Evolutionary conservation across 1,284 basidiomycete genomes (phyloP), one percentile per base, ranked within the genome.

Genomic region (Apiotrichum domesticum): DNA sequence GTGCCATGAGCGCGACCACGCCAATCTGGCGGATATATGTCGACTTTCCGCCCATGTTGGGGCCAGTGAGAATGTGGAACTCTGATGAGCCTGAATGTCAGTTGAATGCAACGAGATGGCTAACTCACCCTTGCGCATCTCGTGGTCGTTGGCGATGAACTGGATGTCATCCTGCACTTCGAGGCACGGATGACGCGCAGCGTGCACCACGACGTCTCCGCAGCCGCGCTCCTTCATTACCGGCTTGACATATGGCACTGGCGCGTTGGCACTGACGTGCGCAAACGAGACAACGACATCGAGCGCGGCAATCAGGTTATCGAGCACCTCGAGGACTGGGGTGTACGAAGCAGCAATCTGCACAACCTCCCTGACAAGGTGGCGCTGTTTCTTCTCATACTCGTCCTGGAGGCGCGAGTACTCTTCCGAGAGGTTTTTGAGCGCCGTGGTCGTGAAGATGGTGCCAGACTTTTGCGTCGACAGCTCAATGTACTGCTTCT

Each of bases 31-130:
- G 87, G 65, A 95, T 93, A 70, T 91, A 95, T 0, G 90, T 93
- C 56, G 87, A 90, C 77, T 95, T 96, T 61, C 93, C 93, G 56
- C 93, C 93, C 88, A 95, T 96, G 76, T 97, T 96, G 0, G 93
- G 93, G 6, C 93, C 93, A 33, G 92, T 70, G 59, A 78, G 68
- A 63, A 78, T 78, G 55, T 74, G 69, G 64, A 80, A 80, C 59
- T 79, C 79, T 62, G 73, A 75, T 6, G 68, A 56, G 49, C 70
- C 76, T 73, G 21, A 8, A n/a, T 41, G 34, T 54, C 40, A 54
- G 52, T 33, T 40, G 7, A 9, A 29, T 21, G 6, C 42, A 29
- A 14, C 11, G n/a, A 42, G 21, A 21, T 21, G 21, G 21, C 21
- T 21, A 21, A 21, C 66, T 59, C 35, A 71, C 72, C 67, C 63